phyloP scores from a whole-genome alignment of 2,329 filamentous ascomycete species.

The Plectosphaerella plurivora region DNA sequence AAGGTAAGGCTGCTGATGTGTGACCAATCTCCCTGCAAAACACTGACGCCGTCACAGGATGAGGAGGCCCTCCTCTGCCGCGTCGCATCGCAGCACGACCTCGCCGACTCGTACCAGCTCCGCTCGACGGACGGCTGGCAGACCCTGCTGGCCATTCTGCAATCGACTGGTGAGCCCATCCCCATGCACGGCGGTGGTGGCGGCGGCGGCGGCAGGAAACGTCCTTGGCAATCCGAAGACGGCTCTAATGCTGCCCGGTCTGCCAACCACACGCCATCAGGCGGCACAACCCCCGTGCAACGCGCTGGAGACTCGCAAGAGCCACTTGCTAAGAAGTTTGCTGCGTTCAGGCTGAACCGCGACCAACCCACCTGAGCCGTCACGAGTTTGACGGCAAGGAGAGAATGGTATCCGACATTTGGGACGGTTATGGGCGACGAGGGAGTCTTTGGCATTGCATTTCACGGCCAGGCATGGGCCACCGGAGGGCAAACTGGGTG shows the following conservation, averaged over 20 bases:
- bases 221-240: constrained; percentile 39
- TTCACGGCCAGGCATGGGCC: no score
- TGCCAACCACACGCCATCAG: neutral
- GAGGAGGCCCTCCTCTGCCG: constrained; percentile 83
- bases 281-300: neutral
- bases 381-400: neutral
- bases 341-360: constrained; percentile 58
- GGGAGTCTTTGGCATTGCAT: no score
- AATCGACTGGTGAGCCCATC: constrained; percentile 96
- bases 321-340: constrained; percentile 62
- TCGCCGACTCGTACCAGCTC: constrained; percentile 76
- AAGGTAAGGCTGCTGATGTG: constrained; percentile 57
- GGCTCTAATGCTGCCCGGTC: constrained; percentile 17
- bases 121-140: constrained; percentile 89
- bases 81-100: constrained; percentile 76
- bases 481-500: no score
- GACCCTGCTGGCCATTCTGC: constrained; percentile 85
- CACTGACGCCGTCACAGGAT: constrained; percentile 53
- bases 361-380: neutral
- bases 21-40: neutral
- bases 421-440: neutral
- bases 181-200: constrained; percentile 29
- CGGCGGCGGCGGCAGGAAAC: constrained; percentile 44
- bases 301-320: constrained; percentile 35
- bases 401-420: neutral